Evolutionary conservation across 108 stramenopile genomes (phyloP).

Genomic region (Pseudonitzschia multistriata): DNA sequence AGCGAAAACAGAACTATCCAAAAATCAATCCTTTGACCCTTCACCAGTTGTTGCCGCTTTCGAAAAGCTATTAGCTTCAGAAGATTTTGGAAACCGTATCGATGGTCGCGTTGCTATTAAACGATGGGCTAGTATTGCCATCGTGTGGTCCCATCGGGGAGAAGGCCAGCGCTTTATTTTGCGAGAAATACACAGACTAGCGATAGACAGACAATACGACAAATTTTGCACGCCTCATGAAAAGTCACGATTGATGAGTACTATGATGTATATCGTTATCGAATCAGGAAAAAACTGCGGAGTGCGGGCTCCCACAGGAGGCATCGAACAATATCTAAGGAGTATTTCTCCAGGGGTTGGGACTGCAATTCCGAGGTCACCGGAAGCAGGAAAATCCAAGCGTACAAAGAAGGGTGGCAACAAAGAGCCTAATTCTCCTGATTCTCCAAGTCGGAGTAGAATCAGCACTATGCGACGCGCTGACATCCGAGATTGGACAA

Average conservation of each 20-base stretch:
- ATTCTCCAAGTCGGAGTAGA: background rate
- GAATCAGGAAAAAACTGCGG: slow-evolving; percentile 31
- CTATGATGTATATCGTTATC: slow-evolving; percentile 20
- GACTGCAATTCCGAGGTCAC: background rate
- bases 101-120: slow-evolving; percentile 38
- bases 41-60: slow-evolving; percentile 1
- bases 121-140: slow-evolving; percentile 36
- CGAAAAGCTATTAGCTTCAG: slow-evolving; percentile 1
- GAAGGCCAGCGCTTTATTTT: slow-evolving; percentile 2
- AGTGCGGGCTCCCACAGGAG: slow-evolving; percentile 29
- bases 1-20: background rate
- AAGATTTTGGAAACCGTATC: slow-evolving; percentile 6
- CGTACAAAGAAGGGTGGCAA: background rate
- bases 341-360: background rate
- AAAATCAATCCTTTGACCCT: background rate
- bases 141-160: slow-evolving; percentile 42
- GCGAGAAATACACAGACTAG: slow-evolving; percentile 1
- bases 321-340: slow-evolving; percentile 28
- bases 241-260: slow-evolving; percentile 16
- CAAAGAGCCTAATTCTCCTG: background rate
- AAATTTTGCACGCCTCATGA: background rate
- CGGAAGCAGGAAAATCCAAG: background rate
- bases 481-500: slow-evolving; percentile 42
- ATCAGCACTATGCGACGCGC: slow-evolving; percentile 9
- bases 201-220: background rate